Evolutionary conservation across 306 rosid genomes (phyloP).

Genomic region (Quercus agrifolia): DNA sequence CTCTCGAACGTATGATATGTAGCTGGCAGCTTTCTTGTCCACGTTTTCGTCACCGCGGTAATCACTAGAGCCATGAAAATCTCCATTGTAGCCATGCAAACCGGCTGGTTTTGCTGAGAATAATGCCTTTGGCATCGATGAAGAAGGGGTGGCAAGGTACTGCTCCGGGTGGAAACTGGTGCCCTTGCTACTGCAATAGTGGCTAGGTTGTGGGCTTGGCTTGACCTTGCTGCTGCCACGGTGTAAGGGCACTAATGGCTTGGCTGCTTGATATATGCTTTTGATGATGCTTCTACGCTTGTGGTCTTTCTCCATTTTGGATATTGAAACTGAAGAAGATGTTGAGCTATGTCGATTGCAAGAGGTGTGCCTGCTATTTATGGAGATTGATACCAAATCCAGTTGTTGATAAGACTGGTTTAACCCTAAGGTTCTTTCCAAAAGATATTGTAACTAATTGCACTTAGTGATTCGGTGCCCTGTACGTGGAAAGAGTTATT

Average conservation of each 20-base stretch:
- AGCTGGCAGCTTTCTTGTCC: conserved; percentile 19
- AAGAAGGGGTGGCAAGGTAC: not conserved
- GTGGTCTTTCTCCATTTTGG: conserved; percentile 22
- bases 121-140: not conserved
- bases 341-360: not conserved
- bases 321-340: not conserved
- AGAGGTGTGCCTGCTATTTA: not conserved
- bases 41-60: conserved; percentile 20
- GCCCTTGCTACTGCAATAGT: not conserved
- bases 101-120: not conserved
- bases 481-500: no score
- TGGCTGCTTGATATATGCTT: conserved; percentile 8
- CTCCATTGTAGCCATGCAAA: not conserved
- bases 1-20: conserved; percentile 23
- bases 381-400: not conserved
- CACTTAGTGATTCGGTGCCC: not conserved
- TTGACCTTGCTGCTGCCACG: conserved; percentile 8
- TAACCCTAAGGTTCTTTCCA: not conserved
- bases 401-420: no score
- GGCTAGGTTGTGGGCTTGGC: conserved; percentile 3
- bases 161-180: not conserved
- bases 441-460: not conserved
- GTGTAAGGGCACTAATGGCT: not conserved
- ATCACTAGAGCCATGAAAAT: not conserved
- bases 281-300: conserved; percentile 26